These are phyloP conservation scores for Epichloe typhina DNA, from an alignment of 2,329 filamentous ascomycete genomes.

Conservation along the genomic window DNA sequence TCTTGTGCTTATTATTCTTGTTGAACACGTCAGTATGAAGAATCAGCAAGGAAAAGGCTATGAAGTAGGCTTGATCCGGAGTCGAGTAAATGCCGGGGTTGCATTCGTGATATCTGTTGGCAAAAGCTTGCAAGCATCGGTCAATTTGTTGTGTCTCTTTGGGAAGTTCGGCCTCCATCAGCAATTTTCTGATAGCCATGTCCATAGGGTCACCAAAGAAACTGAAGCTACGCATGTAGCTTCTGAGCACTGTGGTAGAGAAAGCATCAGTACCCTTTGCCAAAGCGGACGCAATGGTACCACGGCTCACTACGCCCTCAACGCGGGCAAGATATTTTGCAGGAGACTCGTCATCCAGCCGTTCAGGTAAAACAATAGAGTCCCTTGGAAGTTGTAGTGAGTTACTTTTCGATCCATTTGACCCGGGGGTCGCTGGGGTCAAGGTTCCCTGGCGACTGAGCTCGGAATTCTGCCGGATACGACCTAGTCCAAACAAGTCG, in stretches of 20 bases:
- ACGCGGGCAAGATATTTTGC: conserved; percentile 77
- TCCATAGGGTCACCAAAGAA: conserved; percentile 99
- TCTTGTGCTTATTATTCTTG: conserved; percentile 98
- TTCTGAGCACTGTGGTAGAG: conserved; percentile 68
- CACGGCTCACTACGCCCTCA: conserved; percentile 66
- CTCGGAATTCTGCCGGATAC: conserved; percentile 73
- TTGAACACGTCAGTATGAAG: conserved; percentile 99
- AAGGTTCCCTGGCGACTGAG: conserved; percentile 55
- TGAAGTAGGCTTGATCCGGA: conserved; percentile 93
- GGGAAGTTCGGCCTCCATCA: conserved; percentile 92
- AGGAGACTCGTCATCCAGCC: conserved; percentile 77
- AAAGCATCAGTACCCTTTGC: conserved; percentile 82
- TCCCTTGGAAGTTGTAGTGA: conserved; percentile 69
- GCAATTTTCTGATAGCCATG: conserved; percentile 87
- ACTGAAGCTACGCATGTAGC: conserved; percentile 88
- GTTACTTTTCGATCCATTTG: conserved; percentile 64
- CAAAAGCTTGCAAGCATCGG: conserved; percentile 83
- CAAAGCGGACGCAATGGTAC: conserved; percentile 71
- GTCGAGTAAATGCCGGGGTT: conserved; percentile 90
- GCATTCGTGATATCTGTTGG: conserved; percentile 94
- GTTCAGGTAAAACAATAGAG: conserved; percentile 57
- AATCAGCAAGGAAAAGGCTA: conserved; percentile 91
- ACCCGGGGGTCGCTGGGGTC: conserved; percentile 55
- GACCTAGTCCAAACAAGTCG: conserved; percentile 66
- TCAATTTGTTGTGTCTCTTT: conserved; percentile 98